Percentiles rank a stretch among this genome's conserved stretches.
These are phyloP conservation scores for Penicillium odoratum DNA, from an alignment of 495 filamentous ascomycete species.

Conservation along the genomic window DNA sequence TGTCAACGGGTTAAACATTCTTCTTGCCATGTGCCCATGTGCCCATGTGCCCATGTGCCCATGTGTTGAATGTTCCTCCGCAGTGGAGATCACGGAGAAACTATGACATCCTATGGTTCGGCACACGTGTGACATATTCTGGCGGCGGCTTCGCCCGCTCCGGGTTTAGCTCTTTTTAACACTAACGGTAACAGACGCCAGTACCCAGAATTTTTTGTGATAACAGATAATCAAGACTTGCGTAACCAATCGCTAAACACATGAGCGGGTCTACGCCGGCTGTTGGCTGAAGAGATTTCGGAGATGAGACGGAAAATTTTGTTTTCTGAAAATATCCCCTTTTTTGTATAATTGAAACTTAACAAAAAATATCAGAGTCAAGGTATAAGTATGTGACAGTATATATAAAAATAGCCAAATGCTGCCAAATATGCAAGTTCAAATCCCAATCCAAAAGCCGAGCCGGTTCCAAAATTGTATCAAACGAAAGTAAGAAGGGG, in stretches of 20 bases:
- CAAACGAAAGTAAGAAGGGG: conserved; percentile 14
- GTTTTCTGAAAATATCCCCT: conserved; percentile 1
- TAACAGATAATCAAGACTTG: neutral
- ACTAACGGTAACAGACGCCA: neutral
- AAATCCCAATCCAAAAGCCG: conserved; percentile 21
- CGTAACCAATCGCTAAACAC: neutral
- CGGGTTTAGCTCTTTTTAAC: neutral
- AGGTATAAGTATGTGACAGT: conserved; percentile 23
- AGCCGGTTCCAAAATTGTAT: conserved; percentile 11
- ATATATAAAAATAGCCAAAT: conserved; percentile 25
- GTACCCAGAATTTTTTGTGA: neutral
- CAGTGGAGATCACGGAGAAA: conserved; percentile 1
- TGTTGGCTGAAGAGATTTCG: neutral
- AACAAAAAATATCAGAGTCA: conserved; percentile 7
- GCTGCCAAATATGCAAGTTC: conserved; percentile 31
- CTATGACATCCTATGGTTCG: conserved; percentile 14
- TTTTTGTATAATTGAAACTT: conserved; percentile 4
- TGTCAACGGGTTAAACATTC: neutral
- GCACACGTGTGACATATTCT: conserved; percentile 12
- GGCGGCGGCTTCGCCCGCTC: neutral
- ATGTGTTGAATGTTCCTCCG: neutral
- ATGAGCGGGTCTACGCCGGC: neutral
- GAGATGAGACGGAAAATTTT: neutral
- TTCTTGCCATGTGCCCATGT: neutral
- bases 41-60: neutral